These are phyloP conservation scores for Microsporum canis DNA, from an alignment of 2,329 filamentous ascomycete genomes.

Conservation along the genomic window DNA sequence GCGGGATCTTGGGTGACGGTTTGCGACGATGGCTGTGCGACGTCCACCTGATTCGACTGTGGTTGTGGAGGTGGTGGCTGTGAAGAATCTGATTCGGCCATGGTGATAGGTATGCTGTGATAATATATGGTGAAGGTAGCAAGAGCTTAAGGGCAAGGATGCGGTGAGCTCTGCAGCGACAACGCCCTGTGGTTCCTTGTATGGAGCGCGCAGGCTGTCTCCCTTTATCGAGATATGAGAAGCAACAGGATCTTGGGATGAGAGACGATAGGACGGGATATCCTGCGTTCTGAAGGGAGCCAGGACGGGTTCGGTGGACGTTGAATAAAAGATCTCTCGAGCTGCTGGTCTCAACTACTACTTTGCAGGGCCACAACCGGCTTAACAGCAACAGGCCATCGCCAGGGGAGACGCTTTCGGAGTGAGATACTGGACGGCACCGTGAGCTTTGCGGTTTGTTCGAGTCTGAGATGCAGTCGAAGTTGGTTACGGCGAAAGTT, in stretches of 20 bases:
- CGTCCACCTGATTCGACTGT: slow-evolving; percentile 10
- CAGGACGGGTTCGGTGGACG: too few relatives aligned
- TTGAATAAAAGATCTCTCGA: too few relatives aligned
- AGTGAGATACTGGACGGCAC: background rate
- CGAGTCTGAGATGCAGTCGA: background rate
- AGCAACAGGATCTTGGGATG: background rate
- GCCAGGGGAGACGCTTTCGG: background rate
- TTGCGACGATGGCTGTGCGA: slow-evolving; percentile 15
- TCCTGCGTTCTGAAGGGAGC: background rate
- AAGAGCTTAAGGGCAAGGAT: slow-evolving; percentile 13
- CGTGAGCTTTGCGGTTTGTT: background rate
- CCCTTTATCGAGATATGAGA: background rate
- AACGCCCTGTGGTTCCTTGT: background rate
- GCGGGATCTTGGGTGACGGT: slow-evolving; percentile 17
- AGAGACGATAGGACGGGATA: background rate
- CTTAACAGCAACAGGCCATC: background rate
- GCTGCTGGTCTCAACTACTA: too few relatives aligned
- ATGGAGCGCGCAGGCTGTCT: background rate
- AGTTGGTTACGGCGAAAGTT: background rate
- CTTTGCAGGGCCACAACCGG: too few relatives aligned
- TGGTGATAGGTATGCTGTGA: slow-evolving; percentile 16
- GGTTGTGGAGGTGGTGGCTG: slow-evolving; percentile 16
- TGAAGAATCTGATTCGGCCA: slow-evolving; percentile 24
- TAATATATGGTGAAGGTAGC: background rate
- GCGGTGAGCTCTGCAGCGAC: slow-evolving; percentile 10